Evolutionary conservation across 345 rosid genomes (phyloP), one percentile per base, ranked within the genome.

Genomic region (Populus ilicifolia): DNA sequence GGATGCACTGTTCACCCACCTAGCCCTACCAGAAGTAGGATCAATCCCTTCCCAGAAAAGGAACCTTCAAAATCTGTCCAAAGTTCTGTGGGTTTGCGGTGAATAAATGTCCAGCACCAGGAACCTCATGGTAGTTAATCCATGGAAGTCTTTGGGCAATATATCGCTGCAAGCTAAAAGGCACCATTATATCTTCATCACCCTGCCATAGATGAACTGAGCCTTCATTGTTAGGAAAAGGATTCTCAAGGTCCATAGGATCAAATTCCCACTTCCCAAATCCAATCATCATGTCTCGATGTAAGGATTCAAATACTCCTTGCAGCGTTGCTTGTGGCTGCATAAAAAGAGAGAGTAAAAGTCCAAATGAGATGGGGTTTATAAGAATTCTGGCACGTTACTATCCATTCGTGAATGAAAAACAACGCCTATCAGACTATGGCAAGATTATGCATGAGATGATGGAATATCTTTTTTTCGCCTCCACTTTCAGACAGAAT

Each of bases 171-270:
- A 81, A n/a, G 13, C 18, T 69, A 14, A 14, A 75, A n/a, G 81
- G 84, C 23, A 78, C 81, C 54, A 81, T 23, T 65, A 71, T 66
- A 72, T 81, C 84, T 5, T 74, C 79, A 10, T 74, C 81, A 30
- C 81, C 84, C 0, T 82, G 81, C 84, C 84, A 82, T 54, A 82
- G 56, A 65, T 82, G 84, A 35, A 82, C 76, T 3, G 84, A 74
- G 25, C 81, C 81, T 70, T 78, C 84, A 25, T 65, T 74, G 39
- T 81, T 36, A 21, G 81, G 76, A 74, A 78, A 81, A n/a, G 79
- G 79, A 69, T 74, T 78, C n/a, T 70, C 62, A 20, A 81, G n/a
- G 43, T 78, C 84, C 78, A 77, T 74, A 0, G 84, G 84, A 74
- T 73, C 78, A 41, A 81, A 81, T 59, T 68, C 84, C 84, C 84